A percentile compares a stretch with the other conserved stretches of the same genome.
Evolutionary conservation across 2,329 filamentous ascomycete genomes (phyloP).

Genomic region (Shiraia sp.): DNA sequence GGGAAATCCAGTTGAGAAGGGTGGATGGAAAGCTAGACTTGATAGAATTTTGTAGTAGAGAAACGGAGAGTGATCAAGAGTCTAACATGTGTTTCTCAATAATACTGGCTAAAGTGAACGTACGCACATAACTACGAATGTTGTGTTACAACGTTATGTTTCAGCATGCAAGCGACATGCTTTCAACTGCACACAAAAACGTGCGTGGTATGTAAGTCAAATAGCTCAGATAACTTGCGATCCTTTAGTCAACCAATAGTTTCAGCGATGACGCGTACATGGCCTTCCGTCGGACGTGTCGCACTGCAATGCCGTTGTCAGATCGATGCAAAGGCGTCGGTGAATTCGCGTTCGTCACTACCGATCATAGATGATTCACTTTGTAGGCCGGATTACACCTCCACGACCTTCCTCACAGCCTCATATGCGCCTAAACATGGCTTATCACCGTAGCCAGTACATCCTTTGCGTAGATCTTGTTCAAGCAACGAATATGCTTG

Average conservation of each 20-base stretch:
- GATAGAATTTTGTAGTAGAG: constrained; percentile 34
- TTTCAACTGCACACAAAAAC: no score
- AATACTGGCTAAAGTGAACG: no score
- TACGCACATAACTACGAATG: no score
- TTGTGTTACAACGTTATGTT: no score
- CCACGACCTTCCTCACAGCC: background rate
- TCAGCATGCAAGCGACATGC: no score
- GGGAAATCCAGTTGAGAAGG: constrained; percentile 31
- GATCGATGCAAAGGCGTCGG: background rate
- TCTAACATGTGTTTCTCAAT: no score
- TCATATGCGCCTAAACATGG: background rate
- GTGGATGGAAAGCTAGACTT: constrained; percentile 39
- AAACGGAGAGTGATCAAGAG: background rate
- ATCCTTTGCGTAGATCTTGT: background rate
- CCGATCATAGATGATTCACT: background rate
- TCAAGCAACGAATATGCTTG: background rate
- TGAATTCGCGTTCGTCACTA: background rate
- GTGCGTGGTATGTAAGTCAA: no score
- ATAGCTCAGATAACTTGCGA: no score
- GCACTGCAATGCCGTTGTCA: background rate
- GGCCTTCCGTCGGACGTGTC: constrained; percentile 1
- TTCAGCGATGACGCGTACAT: constrained; percentile 3
- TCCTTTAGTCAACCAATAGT: no score
- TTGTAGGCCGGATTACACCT: background rate
- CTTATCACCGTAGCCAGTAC: background rate